Evolutionary conservation across 805 yeast species (phyloP).

Genomic region (Ogataea minuta): DNA sequence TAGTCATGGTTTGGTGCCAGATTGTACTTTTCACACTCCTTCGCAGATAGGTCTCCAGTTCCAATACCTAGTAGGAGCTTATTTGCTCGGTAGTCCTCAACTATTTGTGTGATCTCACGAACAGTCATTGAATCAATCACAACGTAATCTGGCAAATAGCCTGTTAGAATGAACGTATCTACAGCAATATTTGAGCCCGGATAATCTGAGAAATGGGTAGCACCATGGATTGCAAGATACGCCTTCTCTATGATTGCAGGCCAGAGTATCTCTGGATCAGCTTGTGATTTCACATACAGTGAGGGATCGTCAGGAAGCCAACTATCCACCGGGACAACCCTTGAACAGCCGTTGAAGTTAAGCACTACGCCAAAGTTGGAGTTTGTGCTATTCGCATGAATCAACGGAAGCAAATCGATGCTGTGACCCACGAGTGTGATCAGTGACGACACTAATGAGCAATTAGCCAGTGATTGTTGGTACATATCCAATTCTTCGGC

Average conservation of each 20-base stretch:
- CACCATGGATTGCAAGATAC: conserved; percentile 49
- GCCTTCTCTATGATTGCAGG: conserved; percentile 81
- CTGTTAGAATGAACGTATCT: conserved; percentile 63
- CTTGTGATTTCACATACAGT: conserved; percentile 36
- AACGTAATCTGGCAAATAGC: conserved; percentile 70
- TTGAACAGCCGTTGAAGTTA: conserved; percentile 49
- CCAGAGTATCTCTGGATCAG: conserved; percentile 44
- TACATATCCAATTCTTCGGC: conserved; percentile 33
- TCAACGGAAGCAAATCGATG: conserved; percentile 28
- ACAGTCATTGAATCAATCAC: conserved; percentile 34
- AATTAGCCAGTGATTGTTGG: conserved; percentile 58
- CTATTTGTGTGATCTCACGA: conserved; percentile 33
- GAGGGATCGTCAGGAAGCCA: conserved; percentile 37
- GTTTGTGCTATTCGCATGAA: conserved; percentile 27
- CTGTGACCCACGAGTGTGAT: conserved; percentile 43
- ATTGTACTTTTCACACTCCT: conserved; percentile 34
- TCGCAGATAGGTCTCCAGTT: conserved; percentile 47
- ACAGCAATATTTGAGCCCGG: conserved; percentile 74
- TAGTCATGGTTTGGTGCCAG: conserved; percentile 70
- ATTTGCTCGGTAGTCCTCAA: conserved; percentile 32
- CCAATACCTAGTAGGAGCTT: conserved; percentile 62
- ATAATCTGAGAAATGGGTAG: conserved; percentile 52
- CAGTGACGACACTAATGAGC: conserved; percentile 73
- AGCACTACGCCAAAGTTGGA: conserved; percentile 38
- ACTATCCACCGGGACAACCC: conserved; percentile 46